phyloP scores from a whole-genome alignment of 1,284 basidiomycete species.

The Limonomyces culmigenus region DNA sequence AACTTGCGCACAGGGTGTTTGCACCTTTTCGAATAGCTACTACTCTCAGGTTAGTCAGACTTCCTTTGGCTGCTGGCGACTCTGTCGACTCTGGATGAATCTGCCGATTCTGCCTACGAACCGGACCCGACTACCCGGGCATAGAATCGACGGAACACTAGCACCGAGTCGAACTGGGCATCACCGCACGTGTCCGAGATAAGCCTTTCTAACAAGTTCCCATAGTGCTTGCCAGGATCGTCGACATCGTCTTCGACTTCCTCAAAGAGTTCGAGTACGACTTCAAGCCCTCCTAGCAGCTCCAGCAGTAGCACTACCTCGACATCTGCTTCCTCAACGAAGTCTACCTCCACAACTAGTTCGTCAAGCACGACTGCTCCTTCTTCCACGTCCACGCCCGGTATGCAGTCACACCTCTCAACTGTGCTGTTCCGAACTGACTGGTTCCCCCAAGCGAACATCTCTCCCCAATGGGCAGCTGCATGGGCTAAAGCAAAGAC shows the following conservation, averaged over 20 bases:
- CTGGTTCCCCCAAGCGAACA: conserved; percentile 29
- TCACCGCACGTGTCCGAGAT: not conserved
- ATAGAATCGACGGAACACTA: not conserved
- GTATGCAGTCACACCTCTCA: not conserved
- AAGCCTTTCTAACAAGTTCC: not conserved
- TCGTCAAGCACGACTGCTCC: not conserved
- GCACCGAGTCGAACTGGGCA: not conserved
- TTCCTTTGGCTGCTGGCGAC: too few relatives aligned
- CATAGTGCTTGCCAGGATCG: not conserved
- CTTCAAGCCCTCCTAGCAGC: not conserved
- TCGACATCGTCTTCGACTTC: not conserved
- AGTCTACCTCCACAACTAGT: not conserved
- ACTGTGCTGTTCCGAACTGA: conserved; percentile 36
- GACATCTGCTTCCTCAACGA: not conserved
- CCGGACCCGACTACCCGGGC: conserved; percentile 26
- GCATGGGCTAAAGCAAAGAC: conserved; percentile 35
- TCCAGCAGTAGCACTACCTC: not conserved
- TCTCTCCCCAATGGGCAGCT: conserved; percentile 34
- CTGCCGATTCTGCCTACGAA: not conserved
- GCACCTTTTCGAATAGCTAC: too few relatives aligned
- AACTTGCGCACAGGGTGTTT: too few relatives aligned
- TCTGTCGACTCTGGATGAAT: too few relatives aligned
- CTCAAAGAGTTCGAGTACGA: not conserved
- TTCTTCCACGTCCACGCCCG: too few relatives aligned
- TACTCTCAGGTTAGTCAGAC: too few relatives aligned